phyloP scores from a whole-genome alignment of 1,139 yeast genomes.

The Suhomyces maxii region DNA sequence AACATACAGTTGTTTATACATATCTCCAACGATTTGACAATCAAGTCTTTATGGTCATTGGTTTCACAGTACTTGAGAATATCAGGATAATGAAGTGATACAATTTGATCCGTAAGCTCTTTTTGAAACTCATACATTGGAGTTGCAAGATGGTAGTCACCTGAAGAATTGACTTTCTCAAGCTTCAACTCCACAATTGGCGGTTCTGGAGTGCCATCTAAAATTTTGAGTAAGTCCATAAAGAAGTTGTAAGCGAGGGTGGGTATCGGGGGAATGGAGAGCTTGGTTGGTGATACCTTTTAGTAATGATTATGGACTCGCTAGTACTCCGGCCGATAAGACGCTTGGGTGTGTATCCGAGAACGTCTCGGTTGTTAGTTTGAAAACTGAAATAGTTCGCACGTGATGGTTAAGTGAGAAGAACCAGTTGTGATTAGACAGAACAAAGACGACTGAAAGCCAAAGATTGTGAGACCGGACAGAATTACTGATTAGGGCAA shows the following conservation, averaged over 20 bases:
- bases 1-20: constrained; percentile 73
- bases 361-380: too few relatives aligned
- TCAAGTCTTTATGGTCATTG: constrained; percentile 53
- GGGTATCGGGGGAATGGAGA: not conserved
- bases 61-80: constrained; percentile 85
- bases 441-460: too few relatives aligned
- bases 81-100: constrained; percentile 87
- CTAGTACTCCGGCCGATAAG: too few relatives aligned
- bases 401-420: too few relatives aligned
- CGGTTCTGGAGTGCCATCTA: constrained; percentile 87
- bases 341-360: too few relatives aligned
- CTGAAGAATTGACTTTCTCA: constrained; percentile 42
- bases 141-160: constrained; percentile 80
- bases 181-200: constrained; percentile 60
- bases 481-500: too few relatives aligned
- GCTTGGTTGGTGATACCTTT: too few relatives aligned
- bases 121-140: constrained; percentile 88
- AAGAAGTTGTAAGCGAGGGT: not conserved
- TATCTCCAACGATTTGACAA: constrained; percentile 67
- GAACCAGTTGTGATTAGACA: too few relatives aligned
- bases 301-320: too few relatives aligned
- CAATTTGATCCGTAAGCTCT: constrained; percentile 89
- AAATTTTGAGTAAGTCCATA: constrained; percentile 75
- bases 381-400: too few relatives aligned
- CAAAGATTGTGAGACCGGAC: too few relatives aligned